Evolutionary conservation across 345 rosid species (phyloP).

Genomic region (Salix viminalis): DNA sequence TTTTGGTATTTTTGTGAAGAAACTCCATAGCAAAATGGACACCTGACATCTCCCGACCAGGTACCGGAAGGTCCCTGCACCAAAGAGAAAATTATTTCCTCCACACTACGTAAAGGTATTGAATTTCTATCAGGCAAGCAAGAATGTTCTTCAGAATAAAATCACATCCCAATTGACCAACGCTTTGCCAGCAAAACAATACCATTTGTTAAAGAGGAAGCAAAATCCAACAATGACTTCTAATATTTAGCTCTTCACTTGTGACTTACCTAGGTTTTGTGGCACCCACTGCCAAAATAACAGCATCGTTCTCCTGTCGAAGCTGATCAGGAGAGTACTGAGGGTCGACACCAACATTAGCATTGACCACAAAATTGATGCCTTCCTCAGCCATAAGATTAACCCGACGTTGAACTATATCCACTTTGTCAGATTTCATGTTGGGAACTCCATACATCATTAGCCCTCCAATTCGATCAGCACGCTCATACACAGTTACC

Average conservation of each 20-base stretch:
- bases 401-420: conserved; percentile 89
- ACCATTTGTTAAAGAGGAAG: not conserved
- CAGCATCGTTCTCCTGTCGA: conserved; percentile 72
- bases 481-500: conserved; percentile 90
- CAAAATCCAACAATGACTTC: not conserved
- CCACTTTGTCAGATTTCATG: conserved; percentile 95
- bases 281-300: conserved; percentile 89
- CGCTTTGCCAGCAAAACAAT: not conserved
- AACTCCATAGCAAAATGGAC: conserved; percentile 97
- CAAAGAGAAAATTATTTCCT: conserved; percentile 7
- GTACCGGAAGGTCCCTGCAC: conserved; percentile 95
- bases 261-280: conserved; percentile 79
- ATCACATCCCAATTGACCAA: not conserved
- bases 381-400: conserved; percentile 91
- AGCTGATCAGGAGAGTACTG: conserved; percentile 65
- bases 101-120: not conserved
- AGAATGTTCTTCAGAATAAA: not conserved
- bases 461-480: conserved; percentile 98
- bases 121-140: not conserved
- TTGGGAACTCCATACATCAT: conserved; percentile 99
- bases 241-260: not conserved
- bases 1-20: conserved; percentile 92
- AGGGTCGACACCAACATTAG: conserved; percentile 82
- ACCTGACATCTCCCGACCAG: conserved; percentile 86
- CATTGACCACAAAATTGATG: conserved; percentile 78